A percentile compares a stretch with the other conserved stretches of the same genome.
Evolutionary conservation across 108 stramenopile species (phyloP).

Genomic region (Skeletonema potamos): DNA sequence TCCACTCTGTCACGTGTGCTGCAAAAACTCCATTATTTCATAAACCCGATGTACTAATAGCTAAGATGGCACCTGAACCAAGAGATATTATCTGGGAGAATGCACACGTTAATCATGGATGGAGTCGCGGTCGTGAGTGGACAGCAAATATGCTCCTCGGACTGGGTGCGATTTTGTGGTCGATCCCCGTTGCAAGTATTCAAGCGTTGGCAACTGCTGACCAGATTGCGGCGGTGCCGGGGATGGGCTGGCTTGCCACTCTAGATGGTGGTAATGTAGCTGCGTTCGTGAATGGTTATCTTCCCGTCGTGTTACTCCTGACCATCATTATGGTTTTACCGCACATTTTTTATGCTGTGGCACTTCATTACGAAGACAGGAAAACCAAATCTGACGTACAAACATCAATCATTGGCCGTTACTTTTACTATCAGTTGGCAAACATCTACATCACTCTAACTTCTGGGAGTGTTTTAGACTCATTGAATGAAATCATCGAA

Average conservation of each 20-base stretch:
- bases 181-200: conserved; percentile 81
- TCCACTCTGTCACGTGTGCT: conserved; percentile 73
- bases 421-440: conserved; percentile 90
- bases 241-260: conserved; percentile 41
- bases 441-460: conserved; percentile 90
- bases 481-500: conserved; percentile 78
- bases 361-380: conserved; percentile 72
- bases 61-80: conserved; percentile 81
- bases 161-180: conserved; percentile 85
- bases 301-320: conserved; percentile 87
- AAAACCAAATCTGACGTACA: conserved; percentile 84
- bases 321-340: conserved; percentile 77
- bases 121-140: conserved; percentile 56
- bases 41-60: conserved; percentile 65
- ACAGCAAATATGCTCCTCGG: conserved; percentile 67
- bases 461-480: conserved; percentile 76
- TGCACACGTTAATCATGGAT: conserved; percentile 59
- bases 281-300: conserved; percentile 81
- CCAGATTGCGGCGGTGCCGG: conserved; percentile 38
- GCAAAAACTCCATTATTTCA: conserved; percentile 68
- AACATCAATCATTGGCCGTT: conserved; percentile 76
- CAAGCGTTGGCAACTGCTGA: conserved; percentile 82
- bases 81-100: conserved; percentile 87
- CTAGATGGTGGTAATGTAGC: conserved; percentile 56
- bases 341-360: conserved; percentile 73